These are phyloP conservation scores for Rasamsonia emersonii DNA, from an alignment of 2,329 filamentous ascomycete genomes.

Conservation along the genomic window DNA sequence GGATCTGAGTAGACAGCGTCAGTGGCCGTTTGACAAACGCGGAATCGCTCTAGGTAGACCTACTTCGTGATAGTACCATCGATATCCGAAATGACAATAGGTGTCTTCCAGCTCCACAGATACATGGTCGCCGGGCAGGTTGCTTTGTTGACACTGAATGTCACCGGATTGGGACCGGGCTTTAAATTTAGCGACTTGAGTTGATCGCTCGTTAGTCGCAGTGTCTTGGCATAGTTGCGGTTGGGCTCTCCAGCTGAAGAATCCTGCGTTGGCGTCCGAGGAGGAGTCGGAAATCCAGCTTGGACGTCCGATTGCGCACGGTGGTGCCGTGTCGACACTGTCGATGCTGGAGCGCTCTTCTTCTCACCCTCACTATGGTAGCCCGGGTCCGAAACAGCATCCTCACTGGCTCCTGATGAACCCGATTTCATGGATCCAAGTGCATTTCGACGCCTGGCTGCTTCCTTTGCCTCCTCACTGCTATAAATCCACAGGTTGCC, in stretches of 20 bases:
- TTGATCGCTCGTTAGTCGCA: slow-evolving; percentile 90
- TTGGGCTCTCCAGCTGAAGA: slow-evolving; percentile 56
- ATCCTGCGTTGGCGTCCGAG: slow-evolving; percentile 43
- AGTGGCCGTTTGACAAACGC: slow-evolving; percentile 8
- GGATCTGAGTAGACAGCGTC: slow-evolving; percentile 42
- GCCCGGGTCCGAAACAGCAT: slow-evolving; percentile 83
- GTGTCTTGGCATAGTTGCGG: slow-evolving; percentile 90
- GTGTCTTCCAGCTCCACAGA: slow-evolving; percentile 81
- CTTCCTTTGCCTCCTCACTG: slow-evolving; percentile 90
- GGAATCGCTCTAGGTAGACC: slow-evolving; percentile 11
- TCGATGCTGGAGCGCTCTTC: slow-evolving; percentile 60
- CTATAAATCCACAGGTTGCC: slow-evolving; percentile 99
- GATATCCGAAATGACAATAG: slow-evolving; percentile 96
- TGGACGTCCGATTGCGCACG: slow-evolving; percentile 61
- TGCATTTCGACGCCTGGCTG: slow-evolving; percentile 59
- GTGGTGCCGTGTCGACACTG: slow-evolving; percentile 36
- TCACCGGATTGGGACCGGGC: slow-evolving; percentile 83
- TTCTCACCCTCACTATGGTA: slow-evolving; percentile 81
- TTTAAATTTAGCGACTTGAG: slow-evolving; percentile 76
- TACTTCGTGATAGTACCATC: slow-evolving; percentile 95
- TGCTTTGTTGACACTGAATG: slow-evolving; percentile 90
- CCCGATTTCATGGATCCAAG: slow-evolving; percentile 44
- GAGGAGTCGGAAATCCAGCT: slow-evolving; percentile 54
- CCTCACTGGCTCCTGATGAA: slow-evolving; percentile 50
- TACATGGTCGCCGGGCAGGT: slow-evolving; percentile 91